These are phyloP conservation scores for Rhynchosporium secalis DNA, from an alignment of 2,329 filamentous ascomycete species.

Conservation along the genomic window DNA sequence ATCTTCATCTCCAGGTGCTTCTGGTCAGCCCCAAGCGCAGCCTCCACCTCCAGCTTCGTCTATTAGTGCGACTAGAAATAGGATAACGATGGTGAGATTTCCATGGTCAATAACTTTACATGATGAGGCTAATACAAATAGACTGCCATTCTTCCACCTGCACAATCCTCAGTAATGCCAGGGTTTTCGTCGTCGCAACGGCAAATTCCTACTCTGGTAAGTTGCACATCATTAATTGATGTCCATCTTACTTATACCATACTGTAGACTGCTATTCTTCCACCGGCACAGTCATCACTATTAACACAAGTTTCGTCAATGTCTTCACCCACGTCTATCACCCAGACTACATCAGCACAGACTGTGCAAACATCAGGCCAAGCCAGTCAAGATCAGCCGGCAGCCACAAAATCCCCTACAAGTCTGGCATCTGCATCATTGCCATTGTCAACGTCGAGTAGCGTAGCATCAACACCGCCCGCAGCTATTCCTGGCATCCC, in stretches of 20 bases:
- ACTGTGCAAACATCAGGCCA: background rate
- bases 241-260: background rate
- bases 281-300: background rate
- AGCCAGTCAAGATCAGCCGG: background rate
- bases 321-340: background rate
- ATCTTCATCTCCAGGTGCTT: background rate
- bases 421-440: background rate
- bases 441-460: background rate
- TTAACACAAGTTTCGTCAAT: background rate
- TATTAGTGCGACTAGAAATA: background rate
- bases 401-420: background rate
- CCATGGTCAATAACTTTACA: background rate
- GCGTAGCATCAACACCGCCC: background rate
- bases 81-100: constrained; percentile 1
- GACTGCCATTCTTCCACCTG: constrained; percentile 10
- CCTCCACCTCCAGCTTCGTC: constrained; percentile 2
- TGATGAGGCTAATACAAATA: background rate
- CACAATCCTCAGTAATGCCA: constrained; percentile 4
- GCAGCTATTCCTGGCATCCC: background rate
- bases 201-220: constrained; percentile 1
- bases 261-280: constrained; percentile 4
- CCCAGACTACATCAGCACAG: background rate
- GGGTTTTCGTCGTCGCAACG: background rate
- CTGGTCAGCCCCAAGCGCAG: background rate
- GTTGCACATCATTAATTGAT: background rate